Conservation (phyloP, 345 rosid genomes). For the Boechera stricta region DNA sequence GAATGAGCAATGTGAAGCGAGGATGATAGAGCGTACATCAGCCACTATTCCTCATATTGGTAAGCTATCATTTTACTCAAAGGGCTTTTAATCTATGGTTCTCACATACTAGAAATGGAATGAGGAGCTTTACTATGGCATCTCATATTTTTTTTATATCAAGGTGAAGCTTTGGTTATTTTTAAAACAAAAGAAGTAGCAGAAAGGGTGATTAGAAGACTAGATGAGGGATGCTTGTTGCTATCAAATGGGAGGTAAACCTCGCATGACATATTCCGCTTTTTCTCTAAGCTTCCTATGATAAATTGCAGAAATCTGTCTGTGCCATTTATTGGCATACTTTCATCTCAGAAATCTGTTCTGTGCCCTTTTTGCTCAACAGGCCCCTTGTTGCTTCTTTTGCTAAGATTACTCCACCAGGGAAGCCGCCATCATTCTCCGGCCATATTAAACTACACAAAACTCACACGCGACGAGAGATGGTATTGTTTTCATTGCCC, state of each 20-base stretch:
- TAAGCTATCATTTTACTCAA: constrained; percentile 43
- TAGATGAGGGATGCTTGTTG: constrained; percentile 68
- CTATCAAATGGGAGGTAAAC: constrained; percentile 79
- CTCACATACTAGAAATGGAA: constrained; percentile 20
- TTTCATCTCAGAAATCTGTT: constrained; percentile 8
- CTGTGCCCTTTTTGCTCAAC: constrained; percentile 36
- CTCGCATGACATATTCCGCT: neutral
- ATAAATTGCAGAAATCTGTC: constrained; percentile 10
- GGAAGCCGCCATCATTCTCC: constrained; percentile 54
- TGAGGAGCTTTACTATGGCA: constrained; percentile 13
- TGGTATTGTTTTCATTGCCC: constrained; percentile 47
- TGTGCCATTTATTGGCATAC: constrained; percentile 9
- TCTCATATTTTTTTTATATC: constrained; percentile 36
- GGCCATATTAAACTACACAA: constrained; percentile 72
- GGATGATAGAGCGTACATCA: constrained; percentile 61
- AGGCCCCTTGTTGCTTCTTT: constrained; percentile 81
- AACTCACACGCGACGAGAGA: constrained; percentile 58
- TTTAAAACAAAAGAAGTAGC: constrained; percentile 72
- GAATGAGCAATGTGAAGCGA: constrained; percentile 65
- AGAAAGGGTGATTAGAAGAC: constrained; percentile 52
- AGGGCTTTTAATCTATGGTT: constrained; percentile 3
- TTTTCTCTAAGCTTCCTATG: constrained; percentile 13
- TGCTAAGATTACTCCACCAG: constrained; percentile 56
- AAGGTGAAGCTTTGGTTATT: constrained; percentile 82
- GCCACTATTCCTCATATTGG: constrained; percentile 63